Base-by-base conservation (phyloP, 139 green algal species). In the Yamagishiella unicocca region DNA sequence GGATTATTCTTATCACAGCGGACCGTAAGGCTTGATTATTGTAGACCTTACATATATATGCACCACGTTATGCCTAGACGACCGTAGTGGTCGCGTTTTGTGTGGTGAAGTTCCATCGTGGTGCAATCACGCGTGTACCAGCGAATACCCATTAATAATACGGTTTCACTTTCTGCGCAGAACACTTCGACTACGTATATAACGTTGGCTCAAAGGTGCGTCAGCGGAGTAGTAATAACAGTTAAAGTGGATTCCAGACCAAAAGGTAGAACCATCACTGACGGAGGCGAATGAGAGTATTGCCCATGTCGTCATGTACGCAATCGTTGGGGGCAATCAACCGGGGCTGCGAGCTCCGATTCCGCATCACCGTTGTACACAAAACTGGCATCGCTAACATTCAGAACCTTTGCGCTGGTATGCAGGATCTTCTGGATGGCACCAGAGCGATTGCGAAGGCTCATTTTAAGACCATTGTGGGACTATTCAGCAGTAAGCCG, bases 171-270 rank as follows among this genome's bases (percentile, higher is more conserved):
- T 24, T 24, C 37, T 6, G 7, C 33, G 70, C 72, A 70, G 75
- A 38, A 37, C 21, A 83, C 37, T 83, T 84, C 25, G 55, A 84
- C 25, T 58, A 61, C 37, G n/a, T 84, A 27, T 84, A 84, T 24
- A 73, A 84, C 77, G 55, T 84, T 14, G 77, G 55, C 0, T 25
- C 33, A 27, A 83, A 80, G 72, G 72, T 80, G 67, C 46, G 58
- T 29, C 19, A 68, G 14, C 58, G 31, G 29, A n/a, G 58, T 68
- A 68, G 17, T n/a, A n/a, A n/a, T n/a, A n/a, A n/a, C n/a, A n/a
- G n/a, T n/a, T n/a, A n/a, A n/a, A n/a, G n/a, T n/a, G n/a, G n/a
- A n/a, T n/a, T n/a, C n/a, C n/a, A n/a, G n/a, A n/a, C n/a, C n/a
- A n/a, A n/a, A n/a, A n/a, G n/a, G n/a, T n/a, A n/a, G n/a, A n/a